Percentiles rank a stretch among this genome's conserved stretches.
Conservation (phyloP, 257 asterid genomes). For the Phtheirospermum japonicum region DNA sequence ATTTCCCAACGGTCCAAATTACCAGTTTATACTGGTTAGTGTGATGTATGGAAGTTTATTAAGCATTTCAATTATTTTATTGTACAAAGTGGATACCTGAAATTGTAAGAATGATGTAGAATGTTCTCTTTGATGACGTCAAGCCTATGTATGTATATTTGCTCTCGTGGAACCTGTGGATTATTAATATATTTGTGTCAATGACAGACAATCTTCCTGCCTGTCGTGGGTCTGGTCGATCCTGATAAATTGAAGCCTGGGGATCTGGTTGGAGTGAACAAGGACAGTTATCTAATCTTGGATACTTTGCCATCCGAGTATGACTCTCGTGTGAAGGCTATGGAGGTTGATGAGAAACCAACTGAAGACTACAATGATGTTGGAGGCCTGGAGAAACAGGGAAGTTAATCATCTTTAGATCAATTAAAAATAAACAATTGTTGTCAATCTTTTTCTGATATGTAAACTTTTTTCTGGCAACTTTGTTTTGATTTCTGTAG, state of each 20-base stretch:
- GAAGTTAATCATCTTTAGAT: constrained; percentile 20
- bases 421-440: neutral
- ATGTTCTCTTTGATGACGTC: neutral
- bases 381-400: constrained; percentile 98
- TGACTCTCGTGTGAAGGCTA: constrained; percentile 96
- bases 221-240: constrained; percentile 94
- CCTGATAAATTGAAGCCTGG: constrained; percentile 95
- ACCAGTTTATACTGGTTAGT: neutral
- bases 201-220: constrained; percentile 88
- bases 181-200: constrained; percentile 14
- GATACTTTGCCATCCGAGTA: constrained; percentile 96
- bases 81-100: neutral
- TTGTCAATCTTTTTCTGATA: constrained; percentile 3
- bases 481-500: constrained; percentile 30
- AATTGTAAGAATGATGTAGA: neutral
- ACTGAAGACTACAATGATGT: constrained; percentile 95
- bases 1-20: neutral
- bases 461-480: neutral
- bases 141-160: neutral
- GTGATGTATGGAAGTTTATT: neutral
- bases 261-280: constrained; percentile 97
- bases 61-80: neutral
- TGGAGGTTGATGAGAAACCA: constrained; percentile 99
- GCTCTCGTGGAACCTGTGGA: constrained; percentile 8
- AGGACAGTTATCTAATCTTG: constrained; percentile 91